Evolutionary conservation across 225 moss, liverwort and hornwort species (phyloP), one percentile per base, ranked within the genome.

Genomic region (Climacium dendroides): DNA sequence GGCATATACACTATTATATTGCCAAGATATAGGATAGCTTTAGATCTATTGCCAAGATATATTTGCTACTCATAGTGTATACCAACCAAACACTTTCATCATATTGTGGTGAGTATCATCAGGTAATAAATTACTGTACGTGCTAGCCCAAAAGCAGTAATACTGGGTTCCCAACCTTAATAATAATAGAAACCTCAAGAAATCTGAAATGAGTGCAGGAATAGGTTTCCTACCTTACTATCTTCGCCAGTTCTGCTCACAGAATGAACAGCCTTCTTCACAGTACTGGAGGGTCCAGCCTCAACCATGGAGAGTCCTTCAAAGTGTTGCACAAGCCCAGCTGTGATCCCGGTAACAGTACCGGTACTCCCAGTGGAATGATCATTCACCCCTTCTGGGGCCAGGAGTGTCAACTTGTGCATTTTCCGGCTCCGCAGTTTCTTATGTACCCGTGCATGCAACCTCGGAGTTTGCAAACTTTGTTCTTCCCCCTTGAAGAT

Each of bases 371-470:
- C 65, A 41, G 24, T 9, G 5, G 69, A 53, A 43, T 34, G 82
- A 35, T 87, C 81, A 7, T 53, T 78, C 59, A 70, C 60, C 6
- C 32, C 63, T 84, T 91, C 94, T 25, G 92, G 90, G 19, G 81
- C 87, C 55, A 89, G 58, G 35, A 91, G 81, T 24, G 80, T 90
- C 67, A 94, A 25, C 69, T 88, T 91, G 41, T 94, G 94, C 24
- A 83, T 74, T 90, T 91, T 92, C 74, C 92, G 90, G 52, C 91
- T 88, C 6, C 92, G 91, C 82, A 88, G 37, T 69, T 94, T 94
- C 87, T 91, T 94, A 12, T 92, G 89, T n/a, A 82, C 87, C 9
- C 92, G 89, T 30, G 64, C 61, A 39, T 85, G 63, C 85, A 76
- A 22, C 82, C 86, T 94, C 22, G 87, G 86, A 17, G 74, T 73